Percentiles rank a stretch among this genome's conserved stretches.
phyloP scores from a whole-genome alignment of 1,284 basidiomycete genomes.

The Jaminaea rosea region DNA sequence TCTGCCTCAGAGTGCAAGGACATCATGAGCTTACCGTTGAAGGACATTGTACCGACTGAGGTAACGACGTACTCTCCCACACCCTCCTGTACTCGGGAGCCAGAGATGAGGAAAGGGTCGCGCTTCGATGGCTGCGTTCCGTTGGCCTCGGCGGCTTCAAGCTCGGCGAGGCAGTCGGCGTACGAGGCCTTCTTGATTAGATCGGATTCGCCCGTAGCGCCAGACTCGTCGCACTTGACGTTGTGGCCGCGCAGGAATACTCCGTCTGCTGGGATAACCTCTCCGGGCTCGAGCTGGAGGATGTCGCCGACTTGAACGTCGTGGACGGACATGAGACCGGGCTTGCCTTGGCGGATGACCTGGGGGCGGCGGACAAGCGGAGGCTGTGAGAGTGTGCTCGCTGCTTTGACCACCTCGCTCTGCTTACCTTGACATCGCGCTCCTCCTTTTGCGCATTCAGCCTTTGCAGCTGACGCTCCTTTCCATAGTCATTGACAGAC shows the following conservation, averaged over 20 bases:
- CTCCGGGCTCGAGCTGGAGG: constrained; percentile 83
- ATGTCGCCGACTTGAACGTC: constrained; percentile 91
- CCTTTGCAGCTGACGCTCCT: constrained; percentile 85
- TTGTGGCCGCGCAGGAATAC: constrained; percentile 86
- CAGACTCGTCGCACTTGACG: constrained; percentile 90
- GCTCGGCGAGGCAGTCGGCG: constrained; percentile 60
- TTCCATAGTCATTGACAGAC: constrained; percentile 88
- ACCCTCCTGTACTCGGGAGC: constrained; percentile 90
- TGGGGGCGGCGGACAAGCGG: too few relatives aligned
- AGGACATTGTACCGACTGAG: constrained; percentile 80
- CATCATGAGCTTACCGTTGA: constrained; percentile 68
- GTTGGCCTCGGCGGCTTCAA: constrained; percentile 35
- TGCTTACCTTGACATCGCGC: constrained; percentile 79
- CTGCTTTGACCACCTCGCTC: too few relatives aligned
- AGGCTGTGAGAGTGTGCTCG: too few relatives aligned
- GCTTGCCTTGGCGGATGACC: constrained; percentile 74
- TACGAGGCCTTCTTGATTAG: constrained; percentile 81
- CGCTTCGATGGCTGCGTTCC: constrained; percentile 55
- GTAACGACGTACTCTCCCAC: constrained; percentile 86
- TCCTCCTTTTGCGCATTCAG: constrained; percentile 95
- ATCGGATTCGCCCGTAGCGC: constrained; percentile 91
- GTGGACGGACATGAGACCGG: constrained; percentile 68
- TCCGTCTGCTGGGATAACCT: constrained; percentile 90
- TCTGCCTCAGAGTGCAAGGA: constrained; percentile 59
- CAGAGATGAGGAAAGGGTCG: constrained; percentile 87